These are phyloP conservation scores for Agastache rugosa DNA, from an alignment of 257 asterid species.

Conservation along the genomic window DNA sequence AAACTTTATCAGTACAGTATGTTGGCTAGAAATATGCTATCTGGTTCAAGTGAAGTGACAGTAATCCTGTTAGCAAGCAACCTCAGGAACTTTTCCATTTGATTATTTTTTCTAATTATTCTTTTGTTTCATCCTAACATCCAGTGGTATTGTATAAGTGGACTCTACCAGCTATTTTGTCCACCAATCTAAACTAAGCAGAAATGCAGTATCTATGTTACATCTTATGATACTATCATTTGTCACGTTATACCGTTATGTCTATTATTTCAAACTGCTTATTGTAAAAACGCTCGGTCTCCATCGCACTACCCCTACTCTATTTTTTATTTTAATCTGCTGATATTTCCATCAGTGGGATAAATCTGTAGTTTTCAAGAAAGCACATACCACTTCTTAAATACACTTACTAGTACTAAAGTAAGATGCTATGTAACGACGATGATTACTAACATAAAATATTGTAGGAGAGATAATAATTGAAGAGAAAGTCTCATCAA, in stretches of 20 bases:
- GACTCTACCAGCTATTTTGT: neutral
- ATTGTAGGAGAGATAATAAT: neutral
- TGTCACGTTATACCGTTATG: neutral
- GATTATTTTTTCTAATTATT: no score
- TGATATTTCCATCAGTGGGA: neutral
- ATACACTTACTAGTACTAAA: neutral
- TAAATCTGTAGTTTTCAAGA: neutral
- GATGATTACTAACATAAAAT: neutral
- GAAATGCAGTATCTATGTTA: neutral
- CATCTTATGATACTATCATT: no score
- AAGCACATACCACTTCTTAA: neutral
- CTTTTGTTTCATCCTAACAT: neutral
- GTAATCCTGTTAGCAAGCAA: neutral
- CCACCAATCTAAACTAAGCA: neutral
- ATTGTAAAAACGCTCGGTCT: neutral
- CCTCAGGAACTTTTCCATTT: no score
- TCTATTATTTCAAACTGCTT: neutral
- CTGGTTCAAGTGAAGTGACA: neutral
- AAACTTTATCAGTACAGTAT: neutral
- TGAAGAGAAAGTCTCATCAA: conserved; percentile 20
- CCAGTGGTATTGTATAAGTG: neutral
- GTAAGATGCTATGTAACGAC: neutral
- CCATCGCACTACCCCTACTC: neutral
- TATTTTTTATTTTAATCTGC: neutral
- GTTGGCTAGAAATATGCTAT: neutral